These are phyloP conservation scores for Mollisiaceae sp. DNA, from an alignment of 2,329 filamentous ascomycete species.

Conservation along the genomic window DNA sequence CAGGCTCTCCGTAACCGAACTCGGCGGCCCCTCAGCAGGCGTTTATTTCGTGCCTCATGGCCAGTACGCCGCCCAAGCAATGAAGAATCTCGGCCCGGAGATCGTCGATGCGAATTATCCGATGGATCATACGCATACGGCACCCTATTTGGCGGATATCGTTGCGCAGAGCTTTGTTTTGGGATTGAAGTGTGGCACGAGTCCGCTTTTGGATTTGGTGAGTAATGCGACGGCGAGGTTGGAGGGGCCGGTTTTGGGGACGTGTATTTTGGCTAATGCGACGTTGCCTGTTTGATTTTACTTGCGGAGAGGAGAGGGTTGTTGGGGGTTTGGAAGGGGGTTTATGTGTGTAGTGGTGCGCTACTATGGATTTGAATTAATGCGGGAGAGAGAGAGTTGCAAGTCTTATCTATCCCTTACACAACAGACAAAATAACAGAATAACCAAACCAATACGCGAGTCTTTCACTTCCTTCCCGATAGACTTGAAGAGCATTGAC, in stretches of 20 bases:
- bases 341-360: not conserved
- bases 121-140: constrained; percentile 65
- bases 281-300: constrained; percentile 28
- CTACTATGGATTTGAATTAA: not conserved
- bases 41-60: constrained; percentile 34
- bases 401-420: too few relatives aligned
- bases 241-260: constrained; percentile 27
- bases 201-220: constrained; percentile 22
- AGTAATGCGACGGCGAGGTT: constrained; percentile 31
- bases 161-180: constrained; percentile 57
- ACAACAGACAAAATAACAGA: too few relatives aligned
- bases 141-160: constrained; percentile 55
- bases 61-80: constrained; percentile 31
- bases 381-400: too few relatives aligned
- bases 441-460: too few relatives aligned
- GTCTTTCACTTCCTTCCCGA: too few relatives aligned
- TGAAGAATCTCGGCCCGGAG: constrained; percentile 46
- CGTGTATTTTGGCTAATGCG: constrained; percentile 27
- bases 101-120: constrained; percentile 57
- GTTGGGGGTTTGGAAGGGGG: not conserved
- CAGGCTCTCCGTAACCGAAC: constrained; percentile 29
- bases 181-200: constrained; percentile 33
- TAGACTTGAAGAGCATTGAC: too few relatives aligned
- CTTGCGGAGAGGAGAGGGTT: not conserved
- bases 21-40: constrained; percentile 31